Percentiles rank a stretch among this genome's conserved stretches.
Evolutionary conservation across 176 grass and related monocot species (phyloP).

Genomic region (Oryza nivara): DNA sequence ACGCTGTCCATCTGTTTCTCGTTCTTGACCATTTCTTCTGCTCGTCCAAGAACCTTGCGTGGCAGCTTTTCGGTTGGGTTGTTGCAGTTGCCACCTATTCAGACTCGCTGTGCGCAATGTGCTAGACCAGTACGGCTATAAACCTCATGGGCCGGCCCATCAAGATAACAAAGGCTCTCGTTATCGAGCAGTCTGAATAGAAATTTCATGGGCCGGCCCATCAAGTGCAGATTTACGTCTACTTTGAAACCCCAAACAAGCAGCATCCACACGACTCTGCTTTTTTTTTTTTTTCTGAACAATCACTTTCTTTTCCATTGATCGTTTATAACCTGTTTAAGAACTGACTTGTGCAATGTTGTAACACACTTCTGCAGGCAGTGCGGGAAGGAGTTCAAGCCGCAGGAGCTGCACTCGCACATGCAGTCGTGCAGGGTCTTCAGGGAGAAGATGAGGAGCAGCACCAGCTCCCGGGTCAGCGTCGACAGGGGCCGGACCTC

Average conservation of each 20-base stretch:
- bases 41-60: background rate
- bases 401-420: conserved; percentile 61
- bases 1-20: background rate
- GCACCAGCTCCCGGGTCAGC: background rate
- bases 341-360: too few relatives aligned
- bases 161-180: too few relatives aligned
- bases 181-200: background rate
- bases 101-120: too few relatives aligned
- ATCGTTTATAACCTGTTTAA: background rate
- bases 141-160: too few relatives aligned
- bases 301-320: background rate
- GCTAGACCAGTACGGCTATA: too few relatives aligned
- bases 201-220: background rate
- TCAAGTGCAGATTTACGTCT: background rate
- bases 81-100: background rate
- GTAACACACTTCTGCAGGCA: conserved; percentile 28
- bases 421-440: conserved; percentile 71
- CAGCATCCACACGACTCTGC: background rate
- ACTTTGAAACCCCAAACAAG: background rate
- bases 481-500: background rate
- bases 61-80: background rate
- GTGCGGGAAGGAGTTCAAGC: conserved; percentile 71
- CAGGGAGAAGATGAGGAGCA: conserved; percentile 45
- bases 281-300: too few relatives aligned
- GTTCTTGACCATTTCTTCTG: conserved; percentile 10